Base-by-base conservation (phyloP, 441 rosid genomes). In the Jatropha multifida region DNA sequence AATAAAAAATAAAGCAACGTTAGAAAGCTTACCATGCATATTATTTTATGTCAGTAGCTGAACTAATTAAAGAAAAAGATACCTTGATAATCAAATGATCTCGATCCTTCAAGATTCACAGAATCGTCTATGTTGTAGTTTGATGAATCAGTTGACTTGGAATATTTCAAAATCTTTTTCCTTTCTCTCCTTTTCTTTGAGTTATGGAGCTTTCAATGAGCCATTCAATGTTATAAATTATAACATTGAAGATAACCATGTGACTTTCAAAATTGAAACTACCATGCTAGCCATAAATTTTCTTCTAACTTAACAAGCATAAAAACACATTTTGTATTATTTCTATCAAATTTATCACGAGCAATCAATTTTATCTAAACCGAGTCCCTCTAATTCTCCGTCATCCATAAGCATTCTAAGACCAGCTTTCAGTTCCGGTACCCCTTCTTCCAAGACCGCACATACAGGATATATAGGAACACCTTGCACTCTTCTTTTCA, bases 401-500 rank as follows among this genome's bases (percentile, higher is more conserved):
- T 78, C 73, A 72, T 81, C 83, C 64, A 88, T 85, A 20, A 89
- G 91, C 84, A 78, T 81, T 85, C 84, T 87, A 61, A 90, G 88
- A 81, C 91, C 94, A 65, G 79, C 90, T 86, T 90, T 94, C 41
- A 91, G 81, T 83, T 93, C 96, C 7, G 88, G 74, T 4, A 94
- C 85, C 46, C 97, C 99, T 72, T 93, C 98, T 79, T 86, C 96
- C 78, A 93, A 79, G 60, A 93, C 96, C 26, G 92, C 96, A 27
- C 93, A 89, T 3, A 90, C 90, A 7, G 90, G 92, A 83, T 77
- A 90, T 15, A 93, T 82, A 4, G 82, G 85, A 75, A 90, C 90
- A 15, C 81, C 90, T 73, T 76, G 80, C 60, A 90, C 94, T 77
- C 93, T 87, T 72, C 82, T 86, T 75, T 84, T 78, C 71, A 94